A percentile compares a stretch with the other conserved stretches of the same genome.
Conservation (phyloP, 2,329 filamentous ascomycete species). For the Exserohilum turcica region DNA sequence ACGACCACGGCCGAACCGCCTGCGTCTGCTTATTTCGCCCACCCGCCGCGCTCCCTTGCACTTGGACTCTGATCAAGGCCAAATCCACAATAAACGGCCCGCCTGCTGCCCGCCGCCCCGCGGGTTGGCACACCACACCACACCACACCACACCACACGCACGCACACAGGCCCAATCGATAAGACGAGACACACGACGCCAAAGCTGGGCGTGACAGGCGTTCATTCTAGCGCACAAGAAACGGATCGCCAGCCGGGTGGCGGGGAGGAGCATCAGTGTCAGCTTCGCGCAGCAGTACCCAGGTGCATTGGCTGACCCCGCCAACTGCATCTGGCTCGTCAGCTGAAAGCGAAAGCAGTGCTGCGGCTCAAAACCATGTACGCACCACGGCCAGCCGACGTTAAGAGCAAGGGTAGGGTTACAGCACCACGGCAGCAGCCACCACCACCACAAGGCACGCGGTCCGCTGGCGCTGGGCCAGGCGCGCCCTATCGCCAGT, state of each 20-base stretch:
- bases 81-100: not conserved
- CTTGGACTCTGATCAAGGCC: no score
- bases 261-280: conserved; percentile 17
- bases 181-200: conserved; percentile 26
- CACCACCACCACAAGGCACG: conserved; percentile 25
- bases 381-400: not conserved
- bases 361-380: conserved; percentile 5
- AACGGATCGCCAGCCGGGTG: conserved; percentile 26
- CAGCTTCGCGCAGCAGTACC: not conserved
- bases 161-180: conserved; percentile 13
- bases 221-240: conserved; percentile 39
- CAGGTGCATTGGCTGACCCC: conserved; percentile 10
- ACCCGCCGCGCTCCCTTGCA: no score
- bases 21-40: not conserved
- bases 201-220: conserved; percentile 39
- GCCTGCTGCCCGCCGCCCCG: conserved; percentile 15
- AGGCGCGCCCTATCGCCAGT: not conserved
- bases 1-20: not conserved
- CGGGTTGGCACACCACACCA: conserved; percentile 8
- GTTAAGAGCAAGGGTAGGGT: conserved; percentile 29
- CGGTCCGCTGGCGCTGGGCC: conserved; percentile 4
- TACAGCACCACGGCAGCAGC: conserved; percentile 31
- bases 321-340: conserved; percentile 18
- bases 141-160: no score
- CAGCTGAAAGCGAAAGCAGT: conserved; percentile 3